Conservation (phyloP, 306 rosid genomes). For the Gillenia trifoliata region DNA sequence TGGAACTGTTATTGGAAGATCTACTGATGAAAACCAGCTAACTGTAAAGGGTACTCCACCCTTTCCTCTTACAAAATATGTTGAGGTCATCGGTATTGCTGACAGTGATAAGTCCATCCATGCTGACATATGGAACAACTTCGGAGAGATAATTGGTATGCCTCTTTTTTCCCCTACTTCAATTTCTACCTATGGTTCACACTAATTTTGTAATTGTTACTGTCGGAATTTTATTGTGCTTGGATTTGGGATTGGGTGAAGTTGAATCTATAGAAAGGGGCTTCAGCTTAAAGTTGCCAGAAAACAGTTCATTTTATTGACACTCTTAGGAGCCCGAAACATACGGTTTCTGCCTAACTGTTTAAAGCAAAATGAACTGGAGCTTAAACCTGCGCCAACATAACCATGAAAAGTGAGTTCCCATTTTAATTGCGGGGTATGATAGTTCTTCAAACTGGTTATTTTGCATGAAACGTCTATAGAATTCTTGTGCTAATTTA, state of each 20-base stretch:
- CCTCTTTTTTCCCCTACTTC: not conserved
- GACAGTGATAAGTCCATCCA: slow-evolving; percentile 64
- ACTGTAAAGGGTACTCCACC: slow-evolving; percentile 58
- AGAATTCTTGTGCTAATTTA: not conserved
- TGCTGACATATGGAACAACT: slow-evolving; percentile 77
- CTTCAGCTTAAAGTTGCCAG: not conserved
- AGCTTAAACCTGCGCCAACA: not conserved
- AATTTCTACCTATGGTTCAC: not conserved
- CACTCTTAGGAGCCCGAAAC: not conserved
- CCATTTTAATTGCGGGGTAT: not conserved
- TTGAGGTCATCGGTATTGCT: slow-evolving; percentile 86
- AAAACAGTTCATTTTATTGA: not conserved
- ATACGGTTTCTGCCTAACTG: not conserved
- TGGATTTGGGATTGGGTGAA: not conserved
- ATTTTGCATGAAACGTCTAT: not conserved
- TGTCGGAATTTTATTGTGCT: not conserved
- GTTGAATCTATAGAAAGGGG: not conserved
- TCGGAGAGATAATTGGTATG: slow-evolving; percentile 76
- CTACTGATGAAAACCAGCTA: slow-evolving; percentile 70
- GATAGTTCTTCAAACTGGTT: not conserved
- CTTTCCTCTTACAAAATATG: slow-evolving; percentile 47
- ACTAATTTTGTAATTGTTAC: not conserved
- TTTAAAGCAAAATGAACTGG: not conserved
- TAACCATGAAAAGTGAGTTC: not conserved
- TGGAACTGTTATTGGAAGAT: slow-evolving; percentile 57